Evolutionary conservation across 2,329 filamentous ascomycete genomes (phyloP), one percentile per base, ranked within the genome.

Genomic region (Berkeleyomyces rouxiae): DNA sequence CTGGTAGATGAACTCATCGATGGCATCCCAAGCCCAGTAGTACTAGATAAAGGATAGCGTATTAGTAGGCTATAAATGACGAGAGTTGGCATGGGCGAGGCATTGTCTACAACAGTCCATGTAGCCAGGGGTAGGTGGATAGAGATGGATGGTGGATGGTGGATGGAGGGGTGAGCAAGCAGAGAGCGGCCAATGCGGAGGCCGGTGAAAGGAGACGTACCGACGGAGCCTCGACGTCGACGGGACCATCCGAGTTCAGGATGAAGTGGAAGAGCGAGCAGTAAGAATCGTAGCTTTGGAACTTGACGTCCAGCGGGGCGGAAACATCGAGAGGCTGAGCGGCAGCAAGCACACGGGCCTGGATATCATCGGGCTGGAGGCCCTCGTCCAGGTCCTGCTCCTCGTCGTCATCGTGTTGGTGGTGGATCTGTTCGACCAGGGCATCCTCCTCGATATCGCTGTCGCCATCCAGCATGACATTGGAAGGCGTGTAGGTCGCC

Each of bases 1-100:
- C 76, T 99, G 93, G 80, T 99, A 99, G 78, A 99, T 97, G 79
- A 99, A 99, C 77, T 99, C 93, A 75, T 99, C 93, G 77, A 99
- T 96, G 69, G 97, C 92, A 75, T 99, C 93, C 93, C 93, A 99
- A 49, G 93, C 93, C 93, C 93, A 99, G 79, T 92, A 96, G 78
- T 96, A 95, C 90, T 97, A 33, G 13, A 47, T 60, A 53, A 58
- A 62, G 47, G 59, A 53, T 31, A 49, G 36, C n/a, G 37, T 16
- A 58, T 65, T 61, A 65, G 64, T 43, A 60, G 16, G n/a, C 13
- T 40, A 36, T 16, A 6, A 23, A 23, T 23, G 23, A 23, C 23
- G 23, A 23, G 23, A 23, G 23, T 23, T 23, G 23, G 23, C 23
- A 23, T 23, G 23, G 23, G 23, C 23, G 23, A 23, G 23, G 23